phyloP scores from a whole-genome alignment of 2,329 filamentous ascomycete species.

The Bipolaris oryzae region DNA sequence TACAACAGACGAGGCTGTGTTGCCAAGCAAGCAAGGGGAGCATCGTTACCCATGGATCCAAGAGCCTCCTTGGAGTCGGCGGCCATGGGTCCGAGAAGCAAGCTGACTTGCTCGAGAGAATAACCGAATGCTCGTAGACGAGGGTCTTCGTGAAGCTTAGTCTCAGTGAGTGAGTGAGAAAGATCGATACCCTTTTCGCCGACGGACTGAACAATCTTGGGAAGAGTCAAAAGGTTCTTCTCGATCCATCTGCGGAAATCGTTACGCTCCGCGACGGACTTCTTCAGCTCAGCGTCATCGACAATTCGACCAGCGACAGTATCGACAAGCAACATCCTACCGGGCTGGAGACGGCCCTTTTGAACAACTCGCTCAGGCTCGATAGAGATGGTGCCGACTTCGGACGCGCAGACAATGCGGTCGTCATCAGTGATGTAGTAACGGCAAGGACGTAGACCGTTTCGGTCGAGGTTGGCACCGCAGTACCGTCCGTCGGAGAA shows the following conservation, averaged over 20 bases:
- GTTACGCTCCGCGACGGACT: constrained; percentile 81
- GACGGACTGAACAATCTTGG: constrained; percentile 71
- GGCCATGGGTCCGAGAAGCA: constrained; percentile 93
- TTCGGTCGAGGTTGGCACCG: constrained; percentile 94
- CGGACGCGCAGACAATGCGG: constrained; percentile 94
- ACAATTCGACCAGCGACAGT: constrained; percentile 91
- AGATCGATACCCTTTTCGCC: constrained; percentile 66
- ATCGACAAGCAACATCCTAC: constrained; percentile 95
- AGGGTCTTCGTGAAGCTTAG: constrained; percentile 80
- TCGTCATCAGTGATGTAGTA: constrained; percentile 98
- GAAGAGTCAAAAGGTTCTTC: constrained; percentile 80
- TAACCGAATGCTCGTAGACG: constrained; percentile 88
- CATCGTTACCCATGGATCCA: constrained; percentile 98
- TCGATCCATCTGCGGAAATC: constrained; percentile 91
- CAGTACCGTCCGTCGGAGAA: constrained; percentile 97
- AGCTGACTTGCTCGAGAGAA: constrained; percentile 90
- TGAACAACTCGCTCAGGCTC: constrained; percentile 89
- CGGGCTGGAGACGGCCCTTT: constrained; percentile 91
- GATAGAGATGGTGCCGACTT: constrained; percentile 90
- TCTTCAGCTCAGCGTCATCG: constrained; percentile 90
- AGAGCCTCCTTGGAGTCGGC: constrained; percentile 96
- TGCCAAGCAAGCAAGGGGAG: constrained; percentile 88
- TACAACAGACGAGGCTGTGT: constrained; percentile 85
- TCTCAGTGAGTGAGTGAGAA: constrained; percentile 68
- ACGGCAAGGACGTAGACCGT: constrained; percentile 91